A percentile compares a stretch with the other conserved stretches of the same genome.
Conservation (phyloP, 176 grass and related monocot genomes). For the Juncus effusus region DNA sequence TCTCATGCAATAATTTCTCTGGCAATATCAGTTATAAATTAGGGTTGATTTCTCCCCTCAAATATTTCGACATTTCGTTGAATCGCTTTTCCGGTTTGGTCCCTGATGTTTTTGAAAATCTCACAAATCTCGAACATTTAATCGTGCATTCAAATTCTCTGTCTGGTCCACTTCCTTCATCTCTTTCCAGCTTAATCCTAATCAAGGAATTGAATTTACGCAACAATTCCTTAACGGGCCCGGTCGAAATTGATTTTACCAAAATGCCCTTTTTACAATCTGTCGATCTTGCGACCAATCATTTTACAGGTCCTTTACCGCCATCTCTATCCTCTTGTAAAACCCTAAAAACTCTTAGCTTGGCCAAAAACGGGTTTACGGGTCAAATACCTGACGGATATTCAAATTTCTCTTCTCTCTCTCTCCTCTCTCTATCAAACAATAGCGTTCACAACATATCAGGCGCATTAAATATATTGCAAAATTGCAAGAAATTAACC, state of each 20-base stretch:
- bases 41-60: conserved; percentile 39
- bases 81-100: conserved; percentile 69
- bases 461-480: conserved; percentile 39
- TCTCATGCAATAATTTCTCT: conserved; percentile 50
- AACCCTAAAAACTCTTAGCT: conserved; percentile 60
- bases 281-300: conserved; percentile 76
- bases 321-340: conserved; percentile 49
- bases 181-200: conserved; percentile 38
- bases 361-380: conserved; percentile 73
- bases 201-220: conserved; percentile 67
- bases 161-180: conserved; percentile 48
- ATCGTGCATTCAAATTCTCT: conserved; percentile 61
- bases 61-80: conserved; percentile 48
- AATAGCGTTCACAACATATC: conserved; percentile 85
- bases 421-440: conserved; percentile 76
- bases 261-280: conserved; percentile 46
- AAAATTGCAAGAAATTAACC: conserved; percentile 57
- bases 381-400: conserved; percentile 55
- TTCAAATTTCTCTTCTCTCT: conserved; percentile 42
- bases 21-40: conserved; percentile 45
- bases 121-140: conserved; percentile 45
- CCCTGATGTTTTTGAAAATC: conserved; percentile 62
- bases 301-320: conserved; percentile 59
- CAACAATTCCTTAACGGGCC: conserved; percentile 73
- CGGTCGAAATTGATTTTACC: conserved; percentile 63